Percentiles rank a stretch among this genome's conserved stretches.
Evolutionary conservation across 805 yeast genomes (phyloP).

Genomic region (Brettanomyces sp.): DNA sequence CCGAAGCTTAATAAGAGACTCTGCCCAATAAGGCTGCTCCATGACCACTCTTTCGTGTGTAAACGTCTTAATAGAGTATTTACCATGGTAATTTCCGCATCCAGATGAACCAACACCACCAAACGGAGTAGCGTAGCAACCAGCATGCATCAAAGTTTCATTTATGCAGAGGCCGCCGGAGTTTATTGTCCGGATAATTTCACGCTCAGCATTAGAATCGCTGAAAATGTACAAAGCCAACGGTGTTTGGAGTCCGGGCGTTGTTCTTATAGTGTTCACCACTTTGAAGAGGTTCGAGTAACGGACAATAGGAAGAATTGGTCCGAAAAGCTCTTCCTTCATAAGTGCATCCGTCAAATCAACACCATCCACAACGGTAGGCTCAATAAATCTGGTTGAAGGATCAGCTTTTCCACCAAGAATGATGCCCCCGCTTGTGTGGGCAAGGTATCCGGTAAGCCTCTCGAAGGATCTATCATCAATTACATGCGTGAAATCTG

Average conservation of each 20-base stretch:
- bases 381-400: slow-evolving; percentile 45
- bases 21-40: slow-evolving; percentile 61
- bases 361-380: slow-evolving; percentile 64
- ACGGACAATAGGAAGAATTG: slow-evolving; percentile 66
- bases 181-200: slow-evolving; percentile 45
- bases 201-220: slow-evolving; percentile 35
- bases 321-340: slow-evolving; percentile 77
- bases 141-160: slow-evolving; percentile 65
- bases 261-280: slow-evolving; percentile 31
- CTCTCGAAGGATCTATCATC: slow-evolving; percentile 44
- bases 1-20: slow-evolving; percentile 43
- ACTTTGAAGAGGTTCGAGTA: slow-evolving; percentile 34
- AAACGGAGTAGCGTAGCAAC: slow-evolving; percentile 58
- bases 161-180: slow-evolving; percentile 68
- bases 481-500: slow-evolving; percentile 53
- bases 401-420: slow-evolving; percentile 32
- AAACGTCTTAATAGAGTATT: slow-evolving; percentile 58
- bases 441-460: slow-evolving; percentile 31
- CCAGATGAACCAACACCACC: slow-evolving; percentile 91
- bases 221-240: slow-evolving; percentile 71
- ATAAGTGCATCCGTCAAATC: slow-evolving; percentile 56
- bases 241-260: slow-evolving; percentile 57
- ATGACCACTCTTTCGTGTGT: slow-evolving; percentile 65
- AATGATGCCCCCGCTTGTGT: slow-evolving; percentile 44
- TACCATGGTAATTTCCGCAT: slow-evolving; percentile 74